A percentile compares a stretch with the other conserved stretches of the same genome.
Evolutionary conservation across 2,329 filamentous ascomycete genomes (phyloP).

Genomic region (Trichoderma sp.): DNA sequence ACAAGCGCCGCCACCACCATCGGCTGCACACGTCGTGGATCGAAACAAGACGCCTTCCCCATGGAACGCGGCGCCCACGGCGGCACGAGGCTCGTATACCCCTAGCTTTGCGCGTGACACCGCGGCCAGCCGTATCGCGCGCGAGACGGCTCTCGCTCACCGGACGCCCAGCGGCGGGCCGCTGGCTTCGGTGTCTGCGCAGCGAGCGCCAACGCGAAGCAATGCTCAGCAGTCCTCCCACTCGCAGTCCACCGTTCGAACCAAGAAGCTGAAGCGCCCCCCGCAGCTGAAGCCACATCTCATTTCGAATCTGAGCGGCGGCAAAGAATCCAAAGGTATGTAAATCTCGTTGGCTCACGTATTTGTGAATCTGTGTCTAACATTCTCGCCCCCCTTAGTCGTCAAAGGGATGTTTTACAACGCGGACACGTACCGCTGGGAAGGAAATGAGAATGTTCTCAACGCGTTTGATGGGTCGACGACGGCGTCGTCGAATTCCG

Average conservation of each 20-base stretch:
- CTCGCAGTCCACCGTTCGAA: constrained; percentile 46
- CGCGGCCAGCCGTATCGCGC: constrained; percentile 64
- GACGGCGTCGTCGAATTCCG: constrained; percentile 52
- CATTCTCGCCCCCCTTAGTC: constrained; percentile 51
- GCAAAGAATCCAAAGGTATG: constrained; percentile 80
- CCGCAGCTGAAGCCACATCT: constrained; percentile 79
- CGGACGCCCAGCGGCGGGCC: constrained; percentile 58
- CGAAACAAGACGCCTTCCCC: constrained; percentile 57
- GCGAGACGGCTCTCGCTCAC: constrained; percentile 64
- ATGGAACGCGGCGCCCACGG: constrained; percentile 49
- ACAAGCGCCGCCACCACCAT: constrained; percentile 51
- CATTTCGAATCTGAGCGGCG: constrained; percentile 78
- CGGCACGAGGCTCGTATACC: constrained; percentile 58
- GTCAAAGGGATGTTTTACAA: constrained; percentile 98
- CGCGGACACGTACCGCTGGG: constrained; percentile 82
- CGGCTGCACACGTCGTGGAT: constrained; percentile 50
- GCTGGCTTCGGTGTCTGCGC: constrained; percentile 57
- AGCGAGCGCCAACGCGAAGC: constrained; percentile 55
- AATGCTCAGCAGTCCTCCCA: constrained; percentile 47
- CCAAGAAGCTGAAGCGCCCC: constrained; percentile 60
- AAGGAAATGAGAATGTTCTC: constrained; percentile 90
- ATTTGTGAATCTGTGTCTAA: constrained; percentile 36
- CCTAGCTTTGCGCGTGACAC: constrained; percentile 68
- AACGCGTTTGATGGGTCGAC: constrained; percentile 72
- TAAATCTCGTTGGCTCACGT: constrained; percentile 30